These are phyloP conservation scores for Apiospora pterosperma DNA, from an alignment of 2,329 filamentous ascomycete genomes.

Conservation along the genomic window DNA sequence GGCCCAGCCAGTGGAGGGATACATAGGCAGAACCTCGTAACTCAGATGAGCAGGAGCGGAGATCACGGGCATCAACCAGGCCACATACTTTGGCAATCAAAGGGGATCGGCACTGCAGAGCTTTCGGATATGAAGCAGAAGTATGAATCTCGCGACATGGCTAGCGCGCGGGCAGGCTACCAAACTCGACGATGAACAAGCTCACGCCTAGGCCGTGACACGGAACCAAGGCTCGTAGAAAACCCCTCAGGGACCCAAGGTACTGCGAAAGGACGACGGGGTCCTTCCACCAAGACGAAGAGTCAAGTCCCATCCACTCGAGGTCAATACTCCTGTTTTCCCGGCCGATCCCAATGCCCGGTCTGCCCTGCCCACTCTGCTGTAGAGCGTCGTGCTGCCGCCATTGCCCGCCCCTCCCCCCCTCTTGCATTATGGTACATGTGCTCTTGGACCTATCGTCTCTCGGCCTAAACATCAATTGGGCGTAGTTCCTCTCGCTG, in stretches of 20 bases:
- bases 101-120: background rate
- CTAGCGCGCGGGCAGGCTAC: background rate
- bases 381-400: background rate
- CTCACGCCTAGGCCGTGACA: background rate
- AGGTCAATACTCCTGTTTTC: background rate
- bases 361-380: background rate
- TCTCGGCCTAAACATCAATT: background rate
- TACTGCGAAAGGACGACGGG: background rate
- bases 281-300: background rate
- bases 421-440: background rate
- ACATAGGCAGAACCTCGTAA: background rate
- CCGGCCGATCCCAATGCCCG: background rate
- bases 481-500: background rate
- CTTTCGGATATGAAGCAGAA: no score
- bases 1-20: background rate
- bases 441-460: no score
- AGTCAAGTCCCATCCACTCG: background rate
- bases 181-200: background rate
- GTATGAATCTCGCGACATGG: background rate
- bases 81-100: background rate
- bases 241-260: background rate
- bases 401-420: background rate
- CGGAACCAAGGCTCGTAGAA: no score
- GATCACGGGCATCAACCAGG: background rate
- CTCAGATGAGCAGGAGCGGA: background rate